Base-by-base conservation (phyloP, 2,329 filamentous ascomycete species). In the Aspergillus sp. region DNA sequence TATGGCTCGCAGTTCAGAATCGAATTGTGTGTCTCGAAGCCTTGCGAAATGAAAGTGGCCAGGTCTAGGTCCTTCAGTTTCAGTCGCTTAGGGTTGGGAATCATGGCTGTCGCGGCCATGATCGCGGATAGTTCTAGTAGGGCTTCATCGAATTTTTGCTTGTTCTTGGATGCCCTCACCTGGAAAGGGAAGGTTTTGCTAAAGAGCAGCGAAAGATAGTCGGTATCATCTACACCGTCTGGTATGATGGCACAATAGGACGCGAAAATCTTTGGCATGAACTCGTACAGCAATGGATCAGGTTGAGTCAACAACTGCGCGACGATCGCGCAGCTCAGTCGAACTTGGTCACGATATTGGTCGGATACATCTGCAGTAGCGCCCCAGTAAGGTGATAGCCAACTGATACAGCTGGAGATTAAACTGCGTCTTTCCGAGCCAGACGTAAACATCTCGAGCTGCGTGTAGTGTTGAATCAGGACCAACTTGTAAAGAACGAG, bases 361-460 rank as follows among this genome's bases (percentile, higher is more conserved):
- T 90, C 85, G 3, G 82, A 90, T 7, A 91, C 81, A 27, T 83
- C 74, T 4, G 80, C 77, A 0, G 78, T 80, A 49, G 82, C 81
- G 9, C 91, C 91, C 93, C 93, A 98, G 65, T 97, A 90, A 4
- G 91, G 90, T 9, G 85, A 83, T 45, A 98, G 83, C 93, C 93
- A 98, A 48, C 86, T 76, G 36, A 90, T 83, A 4, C 90, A 96
- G 58, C 90, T 94, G 37, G 85, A 79, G 48, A 86, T 81, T 37
- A 96, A 74, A 9, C 82, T 82, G 27, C 82, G 78, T 53, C 85
- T 79, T 52, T 91, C 86, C 47, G 91, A 86, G 0, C 83, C 78
- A n/a, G 85, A 76, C 7, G 84, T 78, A 67, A 97, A 97, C 19
- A 95, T 75, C 27, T 87, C 82, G 5, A 95, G 73, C 49, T 84